Base-by-base conservation (phyloP, 2,329 filamentous ascomycete species). In the Lasiodiplodia sp. region DNA sequence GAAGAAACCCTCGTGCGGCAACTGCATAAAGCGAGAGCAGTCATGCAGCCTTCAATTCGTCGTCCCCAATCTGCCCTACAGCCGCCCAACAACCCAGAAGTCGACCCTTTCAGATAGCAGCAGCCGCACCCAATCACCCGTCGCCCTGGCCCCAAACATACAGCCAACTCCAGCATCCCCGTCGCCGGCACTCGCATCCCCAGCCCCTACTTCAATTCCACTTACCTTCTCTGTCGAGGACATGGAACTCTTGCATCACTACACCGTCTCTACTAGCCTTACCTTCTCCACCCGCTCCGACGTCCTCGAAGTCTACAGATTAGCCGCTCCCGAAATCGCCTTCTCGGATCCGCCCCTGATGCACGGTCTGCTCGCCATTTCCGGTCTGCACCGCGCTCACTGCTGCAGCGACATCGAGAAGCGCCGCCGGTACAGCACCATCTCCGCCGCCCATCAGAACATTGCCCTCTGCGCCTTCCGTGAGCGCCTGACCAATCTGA, bases 311-410 rank as follows among this genome's bases (percentile, higher is more conserved):
- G 69, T 77, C 8, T 74, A 69, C 53, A 68, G 71, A 4, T 71
- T 68, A 10, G 67, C 69, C 47, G 68, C 81, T n/a, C 72, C 75
- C 40, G 72, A 76, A 37, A 70, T 79, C 34, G 80, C 80, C 1
- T 80, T 83, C 60, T 76, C 79, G 5, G 79, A 81, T 70, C 76
- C 80, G 3, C 84, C 82, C 55, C 74, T 84, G n/a, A 74, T 85
- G 14, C 79, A 83, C 68, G 79, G 78, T 37, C 73, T 83, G 12
- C 75, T 84, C 4, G 82, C 82, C 5, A 72, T 84, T 11, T 77
- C 82, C 6, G 81, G 83, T 8, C 74, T 84, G 23, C 83, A 85
- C 66, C 71, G 83, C 16, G 80, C 79, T 23, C 78, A 79, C 57
- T 53, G 44, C 14, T 68, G 56, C 23, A 47, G 57, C 23, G 34